A percentile compares a stretch with the other conserved stretches of the same genome.
Evolutionary conservation across 805 yeast genomes (phyloP).

Genomic region (Pichia phayaonensis): DNA sequence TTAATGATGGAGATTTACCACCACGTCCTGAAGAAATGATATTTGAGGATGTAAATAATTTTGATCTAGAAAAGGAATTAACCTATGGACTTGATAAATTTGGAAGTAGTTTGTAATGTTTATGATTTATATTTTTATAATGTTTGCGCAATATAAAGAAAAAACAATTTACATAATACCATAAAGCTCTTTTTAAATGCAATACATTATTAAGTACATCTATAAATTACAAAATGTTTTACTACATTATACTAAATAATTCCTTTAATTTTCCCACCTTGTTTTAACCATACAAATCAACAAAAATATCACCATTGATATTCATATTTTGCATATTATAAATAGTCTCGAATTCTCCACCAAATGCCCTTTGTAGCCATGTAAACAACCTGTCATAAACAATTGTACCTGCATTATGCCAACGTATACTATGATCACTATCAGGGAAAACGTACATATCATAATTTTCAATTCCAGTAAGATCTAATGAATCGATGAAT

Average conservation of each 20-base stretch:
- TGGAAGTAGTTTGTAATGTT: constrained; percentile 1
- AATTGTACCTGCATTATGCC: constrained; percentile 65
- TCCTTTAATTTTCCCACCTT: background rate
- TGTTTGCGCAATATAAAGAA: too few species aligned
- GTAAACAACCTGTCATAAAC: constrained; percentile 58
- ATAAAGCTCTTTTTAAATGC: too few species aligned
- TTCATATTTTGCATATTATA: background rate
- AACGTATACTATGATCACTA: constrained; percentile 64
- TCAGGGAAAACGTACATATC: constrained; percentile 78
- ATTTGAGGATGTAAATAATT: constrained; percentile 19
- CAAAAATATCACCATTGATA: background rate
- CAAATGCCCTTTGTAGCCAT: constrained; percentile 61
- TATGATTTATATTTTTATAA: background rate
- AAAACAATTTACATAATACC: too few species aligned
- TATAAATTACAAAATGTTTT: background rate
- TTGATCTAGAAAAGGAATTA: constrained; percentile 55
- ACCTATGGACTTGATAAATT: constrained; percentile 62
- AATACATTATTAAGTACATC: too few species aligned
- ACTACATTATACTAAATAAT: background rate
- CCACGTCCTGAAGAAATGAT: constrained; percentile 55
- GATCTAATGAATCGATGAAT: constrained; percentile 66
- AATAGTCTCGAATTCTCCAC: constrained; percentile 33
- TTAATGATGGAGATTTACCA: constrained; percentile 44
- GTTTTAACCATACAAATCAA: constrained; percentile 19
- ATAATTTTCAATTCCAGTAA: constrained; percentile 72